Base-by-base conservation (phyloP, 257 asterid genomes). In the Forsythia suspensa region DNA sequence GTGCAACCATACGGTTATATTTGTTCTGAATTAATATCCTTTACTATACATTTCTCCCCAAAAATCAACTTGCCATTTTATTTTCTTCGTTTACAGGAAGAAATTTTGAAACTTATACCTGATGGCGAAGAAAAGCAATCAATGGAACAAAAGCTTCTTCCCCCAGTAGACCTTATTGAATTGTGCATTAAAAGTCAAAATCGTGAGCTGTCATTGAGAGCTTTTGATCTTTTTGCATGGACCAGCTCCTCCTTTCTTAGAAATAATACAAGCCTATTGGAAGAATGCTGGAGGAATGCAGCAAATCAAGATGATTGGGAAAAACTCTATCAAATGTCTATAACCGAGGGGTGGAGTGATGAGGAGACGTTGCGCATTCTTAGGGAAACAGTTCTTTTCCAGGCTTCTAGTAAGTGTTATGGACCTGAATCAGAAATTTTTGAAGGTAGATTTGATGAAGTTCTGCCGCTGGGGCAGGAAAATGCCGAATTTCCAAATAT, bases 221-320 rank as follows among this genome's bases (percentile, higher is more conserved):
- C 89, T 76, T 95, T 95, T 73, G 96, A 93, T 78, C 81, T 93
- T 63, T 95, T 95, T 82, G 90, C 96, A 61, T 95, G 96, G 94
- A 91, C 98, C 71, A 95, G 97, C 81, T 81, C 88, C 70, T 92
- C 98, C 63, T 95, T 95, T 57, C 74, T 92, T 63, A 90, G 86
- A 85, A 85, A 83, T 70, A 93, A 95, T 83, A 71, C 86, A 43
- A 86, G 85, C 89, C 90, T 93, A 72, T 78, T 95, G 86, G 97
- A 93, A 88, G 94, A 93, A 29, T 95, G 99, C 91, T 95, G 98
- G 99, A 93, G 93, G 75, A 93, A 93, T 74, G 98, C 97, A 20
- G 92, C 95, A 52, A 88, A 87, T 81, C 97, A 93, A 81, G 99
- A 95, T 57, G 93, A 93, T 78, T 95, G 98, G 99, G 90, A 80